A percentile compares a stretch with the other conserved stretches of the same genome.
Conservation (phyloP, 805 yeast genomes). For the Naumovozyma baii region DNA sequence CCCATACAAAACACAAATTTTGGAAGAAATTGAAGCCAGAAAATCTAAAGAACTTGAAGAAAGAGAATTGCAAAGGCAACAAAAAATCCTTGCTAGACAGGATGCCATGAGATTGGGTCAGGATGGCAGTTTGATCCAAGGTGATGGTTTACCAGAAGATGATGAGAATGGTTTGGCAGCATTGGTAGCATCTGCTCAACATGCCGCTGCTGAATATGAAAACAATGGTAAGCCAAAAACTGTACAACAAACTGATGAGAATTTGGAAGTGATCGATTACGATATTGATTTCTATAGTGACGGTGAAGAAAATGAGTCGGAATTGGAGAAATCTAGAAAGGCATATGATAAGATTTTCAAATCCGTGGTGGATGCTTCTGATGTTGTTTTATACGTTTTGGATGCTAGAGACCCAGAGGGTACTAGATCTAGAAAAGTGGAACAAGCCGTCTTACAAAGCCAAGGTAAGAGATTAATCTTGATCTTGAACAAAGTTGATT, state of each 20-base stretch:
- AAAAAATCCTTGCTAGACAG: constrained; percentile 34
- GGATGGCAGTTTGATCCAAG: constrained; percentile 31
- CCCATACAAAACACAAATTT: constrained; percentile 83
- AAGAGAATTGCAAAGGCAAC: constrained; percentile 42
- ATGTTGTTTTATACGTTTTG: constrained; percentile 82
- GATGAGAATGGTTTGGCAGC: constrained; percentile 64
- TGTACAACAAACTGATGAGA: constrained; percentile 35
- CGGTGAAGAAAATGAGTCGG: constrained; percentile 37
- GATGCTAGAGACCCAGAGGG: constrained; percentile 97
- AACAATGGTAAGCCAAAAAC: constrained; percentile 37
- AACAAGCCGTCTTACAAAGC: constrained; percentile 73
- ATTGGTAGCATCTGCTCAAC: constrained; percentile 78
- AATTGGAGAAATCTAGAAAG: constrained; percentile 67
- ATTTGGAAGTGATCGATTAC: constrained; percentile 42
- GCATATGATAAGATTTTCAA: constrained; percentile 92
- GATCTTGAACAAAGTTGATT: constrained; percentile 83
- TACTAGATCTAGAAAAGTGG: constrained; percentile 85
- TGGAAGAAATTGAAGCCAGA: constrained; percentile 58
- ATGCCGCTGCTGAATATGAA: constrained; percentile 70
- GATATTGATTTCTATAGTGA: constrained; percentile 38
- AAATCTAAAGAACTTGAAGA: constrained; percentile 49
- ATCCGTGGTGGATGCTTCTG: constrained; percentile 85
- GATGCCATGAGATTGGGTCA: constrained; percentile 32
- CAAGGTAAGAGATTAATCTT: constrained; percentile 74
- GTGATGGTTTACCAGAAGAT: constrained; percentile 34